These are phyloP conservation scores for Grosmannia huntii DNA, from an alignment of 2,329 filamentous ascomycete genomes.

Conservation along the genomic window DNA sequence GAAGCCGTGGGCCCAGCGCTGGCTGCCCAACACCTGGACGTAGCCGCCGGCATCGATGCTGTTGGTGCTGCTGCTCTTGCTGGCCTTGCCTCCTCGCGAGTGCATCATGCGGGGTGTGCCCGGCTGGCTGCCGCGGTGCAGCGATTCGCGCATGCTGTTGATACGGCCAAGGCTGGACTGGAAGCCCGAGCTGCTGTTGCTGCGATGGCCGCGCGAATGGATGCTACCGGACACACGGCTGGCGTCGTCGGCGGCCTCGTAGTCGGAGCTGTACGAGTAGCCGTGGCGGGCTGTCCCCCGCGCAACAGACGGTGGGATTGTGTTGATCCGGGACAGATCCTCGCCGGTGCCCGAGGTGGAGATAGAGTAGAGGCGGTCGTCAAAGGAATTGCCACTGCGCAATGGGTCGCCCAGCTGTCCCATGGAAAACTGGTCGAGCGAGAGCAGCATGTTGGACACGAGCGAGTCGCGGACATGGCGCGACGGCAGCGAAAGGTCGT, in stretches of 20 bases:
- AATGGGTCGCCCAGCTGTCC: constrained; percentile 24
- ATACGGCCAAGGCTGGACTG: constrained; percentile 46
- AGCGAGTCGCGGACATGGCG: constrained; percentile 75
- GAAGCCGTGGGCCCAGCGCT: constrained; percentile 42
- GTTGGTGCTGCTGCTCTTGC: constrained; percentile 56
- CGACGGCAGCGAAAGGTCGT: constrained; percentile 73
- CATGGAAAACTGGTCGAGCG: constrained; percentile 70
- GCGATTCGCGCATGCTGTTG: constrained; percentile 46
- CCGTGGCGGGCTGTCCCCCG: constrained; percentile 23
- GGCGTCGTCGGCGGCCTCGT: constrained; percentile 41
- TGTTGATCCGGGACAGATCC: constrained; percentile 9
- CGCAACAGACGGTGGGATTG: constrained; percentile 1
- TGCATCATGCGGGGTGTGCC: constrained; percentile 33
- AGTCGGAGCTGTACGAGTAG: constrained; percentile 50
- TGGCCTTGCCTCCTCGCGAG: constrained; percentile 48
- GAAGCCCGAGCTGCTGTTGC: constrained; percentile 70
- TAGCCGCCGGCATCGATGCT: constrained; percentile 55
- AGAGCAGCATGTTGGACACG: constrained; percentile 90
- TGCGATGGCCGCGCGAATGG: constrained; percentile 51
- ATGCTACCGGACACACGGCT: constrained; percentile 38
- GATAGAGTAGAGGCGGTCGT: constrained; percentile 23
- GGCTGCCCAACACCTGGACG: constrained; percentile 41
- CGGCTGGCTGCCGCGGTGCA: constrained; percentile 22
- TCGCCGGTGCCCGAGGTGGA: constrained; percentile 12
- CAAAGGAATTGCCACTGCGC: constrained; percentile 15